A percentile compares a stretch with the other conserved stretches of the same genome.
Evolutionary conservation across 768 basidiomycete genomes (phyloP).

Genomic region (Lentinula raphanica): DNA sequence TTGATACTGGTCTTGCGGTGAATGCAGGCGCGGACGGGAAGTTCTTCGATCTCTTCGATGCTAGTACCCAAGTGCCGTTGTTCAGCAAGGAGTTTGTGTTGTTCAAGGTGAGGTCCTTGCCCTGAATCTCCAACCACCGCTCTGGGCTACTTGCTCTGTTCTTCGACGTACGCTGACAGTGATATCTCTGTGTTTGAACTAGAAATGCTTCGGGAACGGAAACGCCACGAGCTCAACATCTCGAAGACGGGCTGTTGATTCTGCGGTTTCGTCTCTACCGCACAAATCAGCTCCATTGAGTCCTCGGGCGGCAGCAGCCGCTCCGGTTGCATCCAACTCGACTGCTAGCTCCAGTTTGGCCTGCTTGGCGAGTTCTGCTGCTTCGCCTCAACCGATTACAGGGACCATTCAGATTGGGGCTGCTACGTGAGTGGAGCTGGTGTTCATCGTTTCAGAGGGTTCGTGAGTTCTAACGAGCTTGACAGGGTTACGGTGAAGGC

Average conservation of each 20-base stretch:
- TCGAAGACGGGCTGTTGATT: not conserved
- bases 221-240: not conserved
- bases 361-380: not conserved
- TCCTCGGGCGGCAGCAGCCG: not conserved
- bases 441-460: not conserved
- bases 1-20: conserved; percentile 25
- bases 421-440: not conserved
- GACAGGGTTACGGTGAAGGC: not conserved
- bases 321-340: not conserved
- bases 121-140: not conserved
- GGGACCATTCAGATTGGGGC: not conserved
- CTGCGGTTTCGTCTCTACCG: not conserved
- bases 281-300: not conserved
- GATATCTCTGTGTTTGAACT: not conserved
- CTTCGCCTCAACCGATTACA: not conserved
- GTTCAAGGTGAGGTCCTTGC: conserved; percentile 20
- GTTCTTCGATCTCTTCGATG: conserved; percentile 27
- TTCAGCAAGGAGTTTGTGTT: conserved; percentile 28
- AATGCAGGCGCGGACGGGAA: conserved; percentile 26
- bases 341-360: not conserved
- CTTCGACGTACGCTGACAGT: not conserved
- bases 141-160: too few relatives aligned
- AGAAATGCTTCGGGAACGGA: conserved; percentile 3
- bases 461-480: not conserved
- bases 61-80: conserved; percentile 18